Base-by-base conservation (phyloP, 345 rosid genomes). In the Gossypium raimondii region DNA sequence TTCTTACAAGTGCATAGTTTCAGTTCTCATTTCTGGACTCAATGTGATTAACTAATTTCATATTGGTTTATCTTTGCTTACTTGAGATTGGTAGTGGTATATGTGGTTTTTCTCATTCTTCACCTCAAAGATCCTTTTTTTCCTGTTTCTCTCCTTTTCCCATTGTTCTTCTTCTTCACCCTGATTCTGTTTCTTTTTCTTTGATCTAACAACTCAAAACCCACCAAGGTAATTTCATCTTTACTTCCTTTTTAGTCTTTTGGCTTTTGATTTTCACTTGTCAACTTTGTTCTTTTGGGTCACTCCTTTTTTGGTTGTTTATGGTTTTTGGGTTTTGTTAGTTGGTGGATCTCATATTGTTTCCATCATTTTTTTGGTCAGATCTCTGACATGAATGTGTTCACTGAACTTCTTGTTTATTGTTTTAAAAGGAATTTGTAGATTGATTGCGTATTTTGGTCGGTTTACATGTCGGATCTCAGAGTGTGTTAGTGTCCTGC, bases 211-310 rank as follows among this genome's bases (percentile, higher is more conserved):
- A 43, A 43, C 57, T 38, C 63, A 6, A 52, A 11, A 34, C 63
- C n/a, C 64, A 18, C 12, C 12, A 38, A 71, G 74, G 74, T 71
- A 71, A 38, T 53, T 69, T 41, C 34, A 38, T 56, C 18, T 18
- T 8, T 52, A 20, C 18, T 67, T 71, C 64, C 29, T 18, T 67
- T 18, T 27, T 14, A 11, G 22, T 20, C 22, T n/a, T 38, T 34
- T 38, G 22, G 3, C 11, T 25, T 77, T 11, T 16, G 29, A 45
- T 27, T 67, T 69, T 8, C 17, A 57, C 56, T 2, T 34, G 65
- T 34, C 24, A 70, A 22, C 17, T 22, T 3, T n/a, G 61, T 55
- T 13, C 52, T 5, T 27, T n/a, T 9, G 9, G n/a, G 34, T 29
- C 4, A 16, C 11, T 74, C 43, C 11, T 10, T 58, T 58, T 55